Percentiles rank a stretch among this genome's conserved stretches.
Evolutionary conservation across 163 green algal genomes (phyloP).

Genomic region (Chloroidium sp.): DNA sequence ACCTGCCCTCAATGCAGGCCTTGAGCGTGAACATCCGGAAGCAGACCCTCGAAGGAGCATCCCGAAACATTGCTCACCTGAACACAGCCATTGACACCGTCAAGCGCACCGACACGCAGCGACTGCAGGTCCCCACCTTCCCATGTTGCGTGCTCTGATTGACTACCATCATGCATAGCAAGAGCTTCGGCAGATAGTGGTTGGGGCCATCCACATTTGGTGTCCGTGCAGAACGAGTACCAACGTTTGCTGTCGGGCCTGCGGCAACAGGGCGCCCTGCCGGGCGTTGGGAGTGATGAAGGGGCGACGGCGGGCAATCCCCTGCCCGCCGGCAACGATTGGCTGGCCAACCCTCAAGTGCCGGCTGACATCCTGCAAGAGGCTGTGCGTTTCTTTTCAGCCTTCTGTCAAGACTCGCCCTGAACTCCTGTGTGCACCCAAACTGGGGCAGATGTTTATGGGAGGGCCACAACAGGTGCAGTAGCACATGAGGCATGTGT

Average conservation of each 20-base stretch:
- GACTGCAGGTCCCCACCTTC: slow-evolving; percentile 29
- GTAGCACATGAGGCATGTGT: too few species aligned
- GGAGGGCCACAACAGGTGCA: too few species aligned
- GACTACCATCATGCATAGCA: too few species aligned
- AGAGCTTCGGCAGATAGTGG: too few species aligned
- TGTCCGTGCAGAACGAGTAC: slow-evolving; percentile 68
- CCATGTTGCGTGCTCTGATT: too few species aligned
- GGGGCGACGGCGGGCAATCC: neutral
- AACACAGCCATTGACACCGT: slow-evolving; percentile 45
- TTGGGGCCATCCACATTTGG: too few species aligned
- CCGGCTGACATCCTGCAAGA: slow-evolving; percentile 87
- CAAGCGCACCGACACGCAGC: slow-evolving; percentile 67
- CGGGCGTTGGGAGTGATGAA: neutral
- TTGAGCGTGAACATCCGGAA: slow-evolving; percentile 89
- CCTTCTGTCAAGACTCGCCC: too few species aligned
- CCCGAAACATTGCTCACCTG: slow-evolving; percentile 77
- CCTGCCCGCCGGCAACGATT: slow-evolving; percentile 47
- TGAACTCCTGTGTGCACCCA: too few species aligned
- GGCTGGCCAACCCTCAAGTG: slow-evolving; percentile 83
- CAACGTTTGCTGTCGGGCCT: slow-evolving; percentile 69
- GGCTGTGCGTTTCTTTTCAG: slow-evolving; percentile 45
- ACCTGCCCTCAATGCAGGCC: slow-evolving; percentile 17
- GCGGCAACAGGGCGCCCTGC: slow-evolving; percentile 28
- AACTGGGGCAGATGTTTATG: too few species aligned
- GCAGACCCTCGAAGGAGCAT: slow-evolving; percentile 83